Evolutionary conservation across 352 stramenopile genomes (phyloP).

Genomic region (Phytophthora capsici): DNA sequence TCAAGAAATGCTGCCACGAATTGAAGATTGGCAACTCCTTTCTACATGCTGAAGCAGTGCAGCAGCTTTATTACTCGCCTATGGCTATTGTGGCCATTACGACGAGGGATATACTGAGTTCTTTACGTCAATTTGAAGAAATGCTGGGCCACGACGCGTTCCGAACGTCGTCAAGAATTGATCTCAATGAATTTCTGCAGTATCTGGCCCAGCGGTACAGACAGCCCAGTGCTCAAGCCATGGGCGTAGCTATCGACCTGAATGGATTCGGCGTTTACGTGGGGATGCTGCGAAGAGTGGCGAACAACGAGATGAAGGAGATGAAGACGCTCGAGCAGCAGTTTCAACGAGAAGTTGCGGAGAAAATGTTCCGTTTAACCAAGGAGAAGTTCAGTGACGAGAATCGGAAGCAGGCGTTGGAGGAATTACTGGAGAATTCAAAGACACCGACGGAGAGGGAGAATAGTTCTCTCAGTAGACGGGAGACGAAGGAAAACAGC

Average conservation of each 20-base stretch:
- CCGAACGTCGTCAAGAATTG: conserved; percentile 56
- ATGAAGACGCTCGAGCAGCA: conserved; percentile 82
- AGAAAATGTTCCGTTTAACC: conserved; percentile 83
- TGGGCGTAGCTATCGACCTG: conserved; percentile 72
- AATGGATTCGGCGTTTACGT: conserved; percentile 81
- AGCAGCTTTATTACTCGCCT: conserved; percentile 64
- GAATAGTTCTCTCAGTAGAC: conserved; percentile 17
- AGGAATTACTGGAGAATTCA: conserved; percentile 58
- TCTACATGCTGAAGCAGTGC: conserved; percentile 77
- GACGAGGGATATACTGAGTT: conserved; percentile 70
- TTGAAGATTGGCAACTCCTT: conserved; percentile 86
- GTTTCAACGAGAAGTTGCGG: conserved; percentile 79
- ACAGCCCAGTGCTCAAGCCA: conserved; percentile 61
- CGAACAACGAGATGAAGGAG: conserved; percentile 82
- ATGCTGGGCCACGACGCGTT: conserved; percentile 76
- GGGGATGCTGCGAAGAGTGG: conserved; percentile 73
- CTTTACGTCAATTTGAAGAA: conserved; percentile 72
- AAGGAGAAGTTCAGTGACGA: conserved; percentile 88
- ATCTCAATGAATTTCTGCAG: conserved; percentile 74
- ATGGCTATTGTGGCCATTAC: conserved; percentile 57
- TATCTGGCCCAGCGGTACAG: conserved; percentile 75
- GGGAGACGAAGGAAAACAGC: conserved; percentile 26
- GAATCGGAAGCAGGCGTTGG: conserved; percentile 76
- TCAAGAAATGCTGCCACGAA: conserved; percentile 60
- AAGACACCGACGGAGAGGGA: conserved; percentile 33